phyloP scores from a whole-genome alignment of 2,329 filamentous ascomycete species.

The Gaeumannomyces sp. region DNA sequence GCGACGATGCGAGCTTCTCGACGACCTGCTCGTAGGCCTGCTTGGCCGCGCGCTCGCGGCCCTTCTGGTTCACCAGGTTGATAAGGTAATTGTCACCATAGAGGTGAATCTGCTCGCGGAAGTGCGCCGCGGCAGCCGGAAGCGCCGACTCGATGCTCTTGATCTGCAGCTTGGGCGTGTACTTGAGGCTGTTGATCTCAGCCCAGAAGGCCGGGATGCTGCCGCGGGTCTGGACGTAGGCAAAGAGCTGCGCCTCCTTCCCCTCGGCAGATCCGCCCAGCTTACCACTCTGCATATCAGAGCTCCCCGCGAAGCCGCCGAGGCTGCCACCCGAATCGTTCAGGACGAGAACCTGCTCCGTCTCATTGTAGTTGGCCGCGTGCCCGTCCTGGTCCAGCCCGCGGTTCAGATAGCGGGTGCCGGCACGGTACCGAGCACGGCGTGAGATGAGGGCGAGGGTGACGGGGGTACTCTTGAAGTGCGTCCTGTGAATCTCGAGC shows the following conservation, averaged over 20 bases:
- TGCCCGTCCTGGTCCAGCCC: conserved; percentile 90
- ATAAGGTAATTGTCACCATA: conserved; percentile 98
- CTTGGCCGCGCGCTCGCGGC: conserved; percentile 83
- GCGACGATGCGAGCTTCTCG: conserved; percentile 62
- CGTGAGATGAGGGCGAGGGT: conserved; percentile 85
- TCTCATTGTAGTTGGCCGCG: conserved; percentile 99
- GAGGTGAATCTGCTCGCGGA: conserved; percentile 84
- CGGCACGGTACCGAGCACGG: conserved; percentile 79
- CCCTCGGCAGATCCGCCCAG: conserved; percentile 49
- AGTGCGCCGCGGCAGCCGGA: conserved; percentile 76
- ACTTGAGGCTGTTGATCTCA: conserved; percentile 88
- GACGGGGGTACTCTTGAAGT: conserved; percentile 75
- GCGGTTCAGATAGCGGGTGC: conserved; percentile 90
- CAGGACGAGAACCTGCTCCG: conserved; percentile 83
- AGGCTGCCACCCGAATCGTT: conserved; percentile 72
- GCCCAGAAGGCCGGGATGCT: conserved; percentile 96
- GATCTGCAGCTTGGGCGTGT: conserved; percentile 85
- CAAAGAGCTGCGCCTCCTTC: conserved; percentile 80
- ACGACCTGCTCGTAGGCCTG: conserved; percentile 91
- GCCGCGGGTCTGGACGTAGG: conserved; percentile 93
- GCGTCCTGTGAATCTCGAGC: conserved; percentile 82
- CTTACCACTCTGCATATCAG: conserved; percentile 69
- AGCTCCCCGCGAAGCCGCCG: conserved; percentile 73
- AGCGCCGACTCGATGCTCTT: conserved; percentile 76
- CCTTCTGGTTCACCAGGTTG: conserved; percentile 95